phyloP scores from a whole-genome alignment of 768 basidiomycete genomes.

The Trametes maxima region DNA sequence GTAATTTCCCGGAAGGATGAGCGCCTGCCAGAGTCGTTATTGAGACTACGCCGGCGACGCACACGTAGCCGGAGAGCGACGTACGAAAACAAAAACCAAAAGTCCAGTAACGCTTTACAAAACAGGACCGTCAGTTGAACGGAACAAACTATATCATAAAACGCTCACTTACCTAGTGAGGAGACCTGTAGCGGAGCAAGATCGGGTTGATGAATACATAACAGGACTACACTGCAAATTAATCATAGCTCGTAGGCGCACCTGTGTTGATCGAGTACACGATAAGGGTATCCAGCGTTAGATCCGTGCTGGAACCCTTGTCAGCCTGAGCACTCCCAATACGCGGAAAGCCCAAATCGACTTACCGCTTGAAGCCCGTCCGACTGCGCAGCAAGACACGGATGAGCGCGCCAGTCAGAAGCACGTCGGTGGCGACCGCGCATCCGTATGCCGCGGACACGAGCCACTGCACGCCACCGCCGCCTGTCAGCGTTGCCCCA shows the following conservation, averaged over 20 bases:
- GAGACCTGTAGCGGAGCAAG: not conserved
- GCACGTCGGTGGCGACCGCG: constrained; percentile 1
- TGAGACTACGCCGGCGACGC: not conserved
- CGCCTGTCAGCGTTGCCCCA: too few species aligned
- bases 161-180: not conserved
- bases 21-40: not conserved
- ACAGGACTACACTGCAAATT: not conserved
- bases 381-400: not conserved
- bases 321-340: too few species aligned
- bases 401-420: constrained; percentile 1
- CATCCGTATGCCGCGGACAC: constrained; percentile 1
- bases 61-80: not conserved
- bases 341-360: not conserved
- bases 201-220: not conserved
- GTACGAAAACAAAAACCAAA: not conserved
- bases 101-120: not conserved
- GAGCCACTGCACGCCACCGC: constrained; percentile 1
- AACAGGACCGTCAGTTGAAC: not conserved
- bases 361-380: constrained; percentile 1
- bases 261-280: constrained; percentile 4
- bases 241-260: not conserved
- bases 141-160: not conserved
- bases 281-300: not conserved
- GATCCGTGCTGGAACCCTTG: not conserved
- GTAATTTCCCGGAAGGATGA: not conserved